Evolutionary conservation across 305 asterid species (phyloP), one percentile per base, ranked within the genome.

Genomic region (Fraxinus sp.): DNA sequence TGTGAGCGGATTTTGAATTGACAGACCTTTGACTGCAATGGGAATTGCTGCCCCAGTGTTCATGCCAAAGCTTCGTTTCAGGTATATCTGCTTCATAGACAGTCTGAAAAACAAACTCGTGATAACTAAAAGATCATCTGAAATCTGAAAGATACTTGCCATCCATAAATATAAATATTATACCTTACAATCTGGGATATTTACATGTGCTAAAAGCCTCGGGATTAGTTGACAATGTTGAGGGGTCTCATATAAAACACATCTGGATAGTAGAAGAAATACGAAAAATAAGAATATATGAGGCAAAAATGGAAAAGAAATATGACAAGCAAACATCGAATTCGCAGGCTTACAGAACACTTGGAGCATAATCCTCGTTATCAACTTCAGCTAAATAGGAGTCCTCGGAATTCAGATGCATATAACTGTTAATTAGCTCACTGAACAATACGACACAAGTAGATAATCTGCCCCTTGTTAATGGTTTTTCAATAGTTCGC

Each of bases 21-120:
- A 41, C 86, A 2, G 3, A 87, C 85, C 13, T 78, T 76, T 30
- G n/a, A 13, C 14, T 7, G 35, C 20, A 16, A 0, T 26, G 24
- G 16, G 75, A 33, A 8, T 30, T 5, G 36, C 24, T 59, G 68
- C 84, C 85, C 24, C 9, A 13, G 80, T 3, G 4, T 72, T 89
- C 90, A 2, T 89, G 94, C 94, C 94, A 91, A 20, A 91, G 92
- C 1, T 59, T 30, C 0, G 83, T 80, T 44, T 86, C 82, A 28
- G 4, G 82, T 3, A 86, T 76, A 24, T 88, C 89, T 3, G 41
- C 81, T 76, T 79, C 55, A 0, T 3, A 0, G 0, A 89, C 80
- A 0, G 75, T 88, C 93, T 91, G 90, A 82, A 85, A 57, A 59
- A 11, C 20, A 32, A 62, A 66, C 74, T 66, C 36, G 16, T 66